A percentile compares a stretch with the other conserved stretches of the same genome.
These are phyloP conservation scores for Arachis hypogaea DNA, from an alignment of 306 rosid genomes.

Conservation along the genomic window DNA sequence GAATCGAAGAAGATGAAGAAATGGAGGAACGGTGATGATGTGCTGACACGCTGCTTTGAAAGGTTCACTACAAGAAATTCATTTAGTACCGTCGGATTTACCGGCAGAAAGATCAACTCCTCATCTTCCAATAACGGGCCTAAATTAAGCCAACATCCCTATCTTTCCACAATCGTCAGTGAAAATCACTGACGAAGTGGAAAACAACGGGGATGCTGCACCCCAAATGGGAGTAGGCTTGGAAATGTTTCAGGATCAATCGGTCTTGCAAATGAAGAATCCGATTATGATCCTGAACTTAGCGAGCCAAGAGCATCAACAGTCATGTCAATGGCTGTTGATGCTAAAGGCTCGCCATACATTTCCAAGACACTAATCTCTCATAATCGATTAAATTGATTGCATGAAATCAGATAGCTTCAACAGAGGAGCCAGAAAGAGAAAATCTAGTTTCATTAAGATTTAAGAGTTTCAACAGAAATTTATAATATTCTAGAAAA, in stretches of 20 bases:
- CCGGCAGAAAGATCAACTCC: slow-evolving; percentile 35
- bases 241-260: slow-evolving; percentile 33
- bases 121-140: slow-evolving; percentile 38
- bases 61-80: too few species aligned
- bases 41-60: too few species aligned
- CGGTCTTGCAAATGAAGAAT: slow-evolving; percentile 46
- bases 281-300: slow-evolving; percentile 75
- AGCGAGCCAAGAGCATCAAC: slow-evolving; percentile 72
- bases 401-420: slow-evolving; percentile 47
- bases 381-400: slow-evolving; percentile 41
- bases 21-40: too few species aligned
- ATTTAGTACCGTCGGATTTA: too few species aligned
- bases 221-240: background rate
- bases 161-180: slow-evolving; percentile 47
- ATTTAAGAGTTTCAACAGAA: slow-evolving; percentile 82
- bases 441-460: slow-evolving; percentile 85
- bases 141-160: slow-evolving; percentile 35
- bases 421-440: slow-evolving; percentile 68
- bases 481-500: slow-evolving; percentile 42
- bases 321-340: slow-evolving; percentile 38
- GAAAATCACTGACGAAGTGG: slow-evolving; percentile 46
- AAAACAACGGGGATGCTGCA: slow-evolving; percentile 40
- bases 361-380: slow-evolving; percentile 50
- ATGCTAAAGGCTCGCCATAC: slow-evolving; percentile 49
- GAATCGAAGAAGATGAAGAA: too few species aligned